These are phyloP conservation scores for Cystofilobasidium bisporidii DNA, from an alignment of 768 basidiomycete species.

Conservation along the genomic window DNA sequence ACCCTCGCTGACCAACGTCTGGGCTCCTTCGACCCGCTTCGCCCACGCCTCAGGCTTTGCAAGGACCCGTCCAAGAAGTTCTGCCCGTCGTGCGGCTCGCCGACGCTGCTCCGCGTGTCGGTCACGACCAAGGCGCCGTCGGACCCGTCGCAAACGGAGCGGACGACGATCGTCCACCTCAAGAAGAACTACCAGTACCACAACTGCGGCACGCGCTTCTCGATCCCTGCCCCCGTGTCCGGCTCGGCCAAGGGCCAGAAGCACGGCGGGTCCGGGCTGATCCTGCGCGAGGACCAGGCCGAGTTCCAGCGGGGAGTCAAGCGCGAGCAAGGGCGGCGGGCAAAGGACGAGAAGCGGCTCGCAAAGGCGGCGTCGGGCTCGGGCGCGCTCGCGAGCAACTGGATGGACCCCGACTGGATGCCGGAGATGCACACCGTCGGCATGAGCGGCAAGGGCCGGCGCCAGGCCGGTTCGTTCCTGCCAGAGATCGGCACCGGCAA, in stretches of 20 bases:
- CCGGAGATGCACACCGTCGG: slow-evolving; percentile 27
- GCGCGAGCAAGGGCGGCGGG: slow-evolving; percentile 58
- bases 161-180: slow-evolving; percentile 76
- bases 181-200: slow-evolving; percentile 94
- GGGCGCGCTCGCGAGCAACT: slow-evolving; percentile 23
- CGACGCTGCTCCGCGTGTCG: slow-evolving; percentile 79
- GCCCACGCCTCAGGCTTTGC: slow-evolving; percentile 59
- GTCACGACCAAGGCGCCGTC: slow-evolving; percentile 58
- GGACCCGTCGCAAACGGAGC: slow-evolving; percentile 43
- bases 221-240: slow-evolving; percentile 80
- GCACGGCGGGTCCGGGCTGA: slow-evolving; percentile 68
- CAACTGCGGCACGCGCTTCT: slow-evolving; percentile 79
- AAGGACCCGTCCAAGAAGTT: slow-evolving; percentile 91
- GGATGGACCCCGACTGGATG: slow-evolving; percentile 30
- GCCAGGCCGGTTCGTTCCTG: slow-evolving; percentile 55
- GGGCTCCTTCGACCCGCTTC: background rate
- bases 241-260: slow-evolving; percentile 56
- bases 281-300: slow-evolving; percentile 83
- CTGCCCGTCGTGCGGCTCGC: slow-evolving; percentile 84
- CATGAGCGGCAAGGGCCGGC: slow-evolving; percentile 59
- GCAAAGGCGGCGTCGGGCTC: slow-evolving; percentile 46
- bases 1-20: background rate
- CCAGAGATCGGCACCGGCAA: slow-evolving; percentile 78
- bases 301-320: slow-evolving; percentile 78
- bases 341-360: slow-evolving; percentile 69